Evolutionary conservation across 108 stramenopile genomes (phyloP).

Genomic region (Craspedostauros australis): DNA sequence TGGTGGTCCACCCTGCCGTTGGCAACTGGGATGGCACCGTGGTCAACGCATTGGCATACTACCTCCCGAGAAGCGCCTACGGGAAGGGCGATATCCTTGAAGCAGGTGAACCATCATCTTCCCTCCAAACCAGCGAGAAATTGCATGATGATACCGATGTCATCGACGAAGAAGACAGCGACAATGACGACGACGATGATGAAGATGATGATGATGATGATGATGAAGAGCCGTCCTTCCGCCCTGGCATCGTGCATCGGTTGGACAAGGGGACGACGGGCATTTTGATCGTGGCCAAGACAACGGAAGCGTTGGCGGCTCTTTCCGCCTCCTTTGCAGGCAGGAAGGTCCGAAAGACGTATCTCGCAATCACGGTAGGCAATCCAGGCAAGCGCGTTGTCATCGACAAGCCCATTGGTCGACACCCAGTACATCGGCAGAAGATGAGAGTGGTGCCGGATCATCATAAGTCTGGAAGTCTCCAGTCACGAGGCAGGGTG

Average conservation of each 20-base stretch:
- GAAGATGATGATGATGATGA: slow-evolving; percentile 42
- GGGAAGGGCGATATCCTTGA: slow-evolving; percentile 60
- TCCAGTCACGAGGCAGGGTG: slow-evolving; percentile 14
- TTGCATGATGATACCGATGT: not conserved
- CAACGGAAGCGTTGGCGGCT: slow-evolving; percentile 53
- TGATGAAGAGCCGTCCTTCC: slow-evolving; percentile 57
- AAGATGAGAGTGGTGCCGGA: slow-evolving; percentile 89
- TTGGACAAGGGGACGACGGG: slow-evolving; percentile 96
- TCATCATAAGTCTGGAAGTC: slow-evolving; percentile 36
- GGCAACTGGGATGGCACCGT: slow-evolving; percentile 95
- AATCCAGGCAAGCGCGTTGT: slow-evolving; percentile 73
- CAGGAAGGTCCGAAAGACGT: slow-evolving; percentile 81
- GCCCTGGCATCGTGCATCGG: slow-evolving; percentile 95
- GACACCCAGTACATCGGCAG: slow-evolving; percentile 89
- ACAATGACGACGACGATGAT: slow-evolving; percentile 9
- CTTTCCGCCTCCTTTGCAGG: slow-evolving; percentile 82
- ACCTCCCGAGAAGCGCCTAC: slow-evolving; percentile 62
- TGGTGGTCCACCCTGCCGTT: slow-evolving; percentile 97
- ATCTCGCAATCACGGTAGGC: slow-evolving; percentile 85
- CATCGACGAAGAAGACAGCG: slow-evolving; percentile 8
- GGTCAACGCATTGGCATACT: slow-evolving; percentile 91
- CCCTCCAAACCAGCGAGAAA: not conserved
- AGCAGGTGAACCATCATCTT: not conserved
- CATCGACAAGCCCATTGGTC: slow-evolving; percentile 92
- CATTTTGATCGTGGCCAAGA: slow-evolving; percentile 93